These are phyloP conservation scores for Amauroascus verrucosus DNA, from an alignment of 2,329 filamentous ascomycete genomes.

Conservation along the genomic window DNA sequence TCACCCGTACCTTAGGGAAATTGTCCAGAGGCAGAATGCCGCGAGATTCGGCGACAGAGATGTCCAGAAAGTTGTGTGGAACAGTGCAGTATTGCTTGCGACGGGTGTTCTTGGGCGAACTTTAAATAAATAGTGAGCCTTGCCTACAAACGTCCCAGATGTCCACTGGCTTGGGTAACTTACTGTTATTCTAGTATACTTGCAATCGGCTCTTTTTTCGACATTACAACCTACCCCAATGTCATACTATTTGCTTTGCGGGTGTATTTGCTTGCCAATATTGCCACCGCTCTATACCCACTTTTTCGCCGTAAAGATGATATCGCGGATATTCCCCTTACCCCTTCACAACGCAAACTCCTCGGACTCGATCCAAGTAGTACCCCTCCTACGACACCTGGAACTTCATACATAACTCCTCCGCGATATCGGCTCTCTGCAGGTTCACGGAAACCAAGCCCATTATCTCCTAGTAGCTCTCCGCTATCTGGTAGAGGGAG, in stretches of 20 bases:
- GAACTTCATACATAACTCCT: conserved; percentile 69
- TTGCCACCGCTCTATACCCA: conserved; percentile 59
- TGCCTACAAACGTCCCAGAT: background rate
- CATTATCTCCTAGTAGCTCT: conserved; percentile 30
- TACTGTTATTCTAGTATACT: conserved; percentile 25
- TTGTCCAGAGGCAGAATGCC: conserved; percentile 67
- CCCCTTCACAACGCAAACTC: conserved; percentile 73
- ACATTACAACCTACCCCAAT: conserved; percentile 35
- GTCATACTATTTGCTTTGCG: conserved; percentile 47
- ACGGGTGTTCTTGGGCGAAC: conserved; percentile 39
- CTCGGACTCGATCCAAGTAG: conserved; percentile 68
- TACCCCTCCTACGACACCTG: conserved; percentile 53
- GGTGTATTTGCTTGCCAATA: conserved; percentile 58
- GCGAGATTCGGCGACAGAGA: conserved; percentile 71
- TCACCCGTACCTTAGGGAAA: conserved; percentile 81
- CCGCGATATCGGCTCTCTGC: conserved; percentile 74
- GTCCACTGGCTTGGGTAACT: conserved; percentile 13
- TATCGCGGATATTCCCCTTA: conserved; percentile 80
- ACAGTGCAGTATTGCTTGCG: conserved; percentile 46
- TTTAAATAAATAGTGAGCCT: conserved; percentile 29
- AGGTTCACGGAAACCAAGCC: conserved; percentile 40
- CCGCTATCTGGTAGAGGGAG: conserved; percentile 31
- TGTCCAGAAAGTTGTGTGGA: conserved; percentile 58
- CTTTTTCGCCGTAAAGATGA: conserved; percentile 63
- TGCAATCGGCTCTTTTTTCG: conserved; percentile 27